phyloP scores from a whole-genome alignment of 371 early-diverging fungal species.

The Mortierella sp. region DNA sequence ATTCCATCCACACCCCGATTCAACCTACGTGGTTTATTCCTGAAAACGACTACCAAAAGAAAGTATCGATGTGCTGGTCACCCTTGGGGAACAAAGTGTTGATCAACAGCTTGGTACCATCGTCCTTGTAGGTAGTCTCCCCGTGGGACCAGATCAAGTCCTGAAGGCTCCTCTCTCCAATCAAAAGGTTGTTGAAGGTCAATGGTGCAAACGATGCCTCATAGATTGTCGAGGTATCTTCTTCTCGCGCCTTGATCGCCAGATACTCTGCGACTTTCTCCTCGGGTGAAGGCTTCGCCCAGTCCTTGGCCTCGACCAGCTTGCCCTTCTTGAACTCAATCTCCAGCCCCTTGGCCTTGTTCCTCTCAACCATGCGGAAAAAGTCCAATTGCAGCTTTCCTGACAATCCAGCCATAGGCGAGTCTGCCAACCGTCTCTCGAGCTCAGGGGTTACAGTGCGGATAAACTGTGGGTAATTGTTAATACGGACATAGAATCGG shows the following conservation, averaged over 20 bases:
- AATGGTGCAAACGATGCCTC: constrained; percentile 24
- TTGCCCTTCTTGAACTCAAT: constrained; percentile 28
- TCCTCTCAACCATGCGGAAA: constrained; percentile 25
- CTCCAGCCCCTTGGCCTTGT: constrained; percentile 28
- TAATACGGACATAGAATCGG: constrained; percentile 21
- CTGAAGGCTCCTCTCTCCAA: constrained; percentile 25
- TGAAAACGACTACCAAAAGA: constrained; percentile 21
- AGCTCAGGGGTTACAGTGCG: constrained; percentile 26
- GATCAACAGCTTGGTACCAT: constrained; percentile 4
- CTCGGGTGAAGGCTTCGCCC: constrained; percentile 18
- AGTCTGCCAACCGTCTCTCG: constrained; percentile 29
- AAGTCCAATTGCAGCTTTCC: constrained; percentile 29
- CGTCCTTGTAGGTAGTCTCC: constrained; percentile 17
- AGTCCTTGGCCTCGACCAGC: constrained; percentile 12
- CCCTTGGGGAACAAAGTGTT: constrained; percentile 13
- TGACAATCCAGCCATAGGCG: constrained; percentile 22
- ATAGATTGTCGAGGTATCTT: constrained; percentile 13
- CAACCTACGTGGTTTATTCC: too few relatives aligned
- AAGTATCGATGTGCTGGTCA: constrained; percentile 15
- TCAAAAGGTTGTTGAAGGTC: constrained; percentile 24
- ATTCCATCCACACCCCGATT: too few relatives aligned
- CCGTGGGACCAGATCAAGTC: constrained; percentile 27
- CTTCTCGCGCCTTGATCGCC: constrained; percentile 20
- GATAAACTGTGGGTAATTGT: constrained; percentile 31
- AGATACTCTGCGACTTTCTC: constrained; percentile 12